Evolutionary conservation across 75 land plant species (phyloP).

Genomic region (Isoetes taiwanensis): DNA sequence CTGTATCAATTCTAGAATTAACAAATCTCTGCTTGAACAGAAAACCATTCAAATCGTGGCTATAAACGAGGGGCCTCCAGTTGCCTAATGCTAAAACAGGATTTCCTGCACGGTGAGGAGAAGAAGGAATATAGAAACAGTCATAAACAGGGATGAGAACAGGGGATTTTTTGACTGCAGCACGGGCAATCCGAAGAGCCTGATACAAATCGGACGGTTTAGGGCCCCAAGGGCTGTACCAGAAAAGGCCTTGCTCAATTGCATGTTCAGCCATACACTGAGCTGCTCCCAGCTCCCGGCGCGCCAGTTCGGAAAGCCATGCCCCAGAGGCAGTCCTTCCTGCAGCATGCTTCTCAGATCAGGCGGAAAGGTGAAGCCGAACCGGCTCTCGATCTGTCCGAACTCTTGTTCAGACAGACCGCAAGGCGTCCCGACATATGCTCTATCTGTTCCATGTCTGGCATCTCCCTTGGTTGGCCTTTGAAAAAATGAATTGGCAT

Average conservation of each 20-base stretch:
- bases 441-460: too few species aligned
- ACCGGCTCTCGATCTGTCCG: neutral
- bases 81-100: neutral
- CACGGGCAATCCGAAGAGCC: slow-evolving; percentile 2
- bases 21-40: too few species aligned
- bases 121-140: neutral
- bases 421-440: too few species aligned
- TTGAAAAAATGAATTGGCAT: too few species aligned
- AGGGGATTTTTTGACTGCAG: neutral
- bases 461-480: too few species aligned
- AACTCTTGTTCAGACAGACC: slow-evolving; percentile 1
- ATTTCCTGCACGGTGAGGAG: neutral
- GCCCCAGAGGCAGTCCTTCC: neutral
- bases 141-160: neutral
- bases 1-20: too few species aligned
- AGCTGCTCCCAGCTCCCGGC: neutral
- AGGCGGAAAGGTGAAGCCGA: neutral
- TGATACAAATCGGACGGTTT: neutral
- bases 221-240: neutral
- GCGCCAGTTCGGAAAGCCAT: slow-evolving; percentile 6
- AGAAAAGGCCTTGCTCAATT: neutral
- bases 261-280: neutral
- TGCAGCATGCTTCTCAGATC: neutral
- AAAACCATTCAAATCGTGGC: neutral
- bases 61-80: neutral